Evolutionary conservation across 495 filamentous ascomycete genomes (phyloP).

Genomic region (Baudoinia panamericana): DNA sequence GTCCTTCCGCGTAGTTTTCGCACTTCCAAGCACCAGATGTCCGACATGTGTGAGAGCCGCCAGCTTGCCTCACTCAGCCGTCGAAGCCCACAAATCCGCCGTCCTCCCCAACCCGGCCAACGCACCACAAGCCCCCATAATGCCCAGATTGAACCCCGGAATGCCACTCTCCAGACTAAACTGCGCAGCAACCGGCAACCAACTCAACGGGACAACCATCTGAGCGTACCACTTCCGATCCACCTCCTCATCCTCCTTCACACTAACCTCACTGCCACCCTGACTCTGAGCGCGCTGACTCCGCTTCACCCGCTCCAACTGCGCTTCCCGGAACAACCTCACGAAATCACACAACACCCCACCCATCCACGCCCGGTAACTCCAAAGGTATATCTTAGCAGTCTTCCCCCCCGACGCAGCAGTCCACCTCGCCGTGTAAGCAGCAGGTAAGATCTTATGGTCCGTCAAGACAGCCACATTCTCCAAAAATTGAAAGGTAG

Average conservation of each 20-base stretch:
- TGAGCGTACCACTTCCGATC: constrained; percentile 29
- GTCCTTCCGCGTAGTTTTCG: no score
- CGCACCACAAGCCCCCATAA: constrained; percentile 26
- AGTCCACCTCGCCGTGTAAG: constrained; percentile 20
- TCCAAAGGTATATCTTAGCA: constrained; percentile 22
- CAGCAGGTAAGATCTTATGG: constrained; percentile 18
- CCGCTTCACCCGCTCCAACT: constrained; percentile 15
- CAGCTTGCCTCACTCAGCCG: constrained; percentile 8
- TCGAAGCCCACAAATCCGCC: constrained; percentile 23
- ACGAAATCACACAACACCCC: constrained; percentile 27
- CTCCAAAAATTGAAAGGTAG: constrained; percentile 28
- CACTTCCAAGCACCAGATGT: no score
- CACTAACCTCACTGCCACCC: constrained; percentile 13
- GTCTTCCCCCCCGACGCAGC: constrained; percentile 15
- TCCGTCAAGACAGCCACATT: constrained; percentile 26
- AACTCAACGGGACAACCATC: constrained; percentile 25
- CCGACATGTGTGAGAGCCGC: no score
- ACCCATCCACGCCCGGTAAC: constrained; percentile 25
- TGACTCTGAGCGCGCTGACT: constrained; percentile 14
- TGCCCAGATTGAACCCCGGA: constrained; percentile 27
- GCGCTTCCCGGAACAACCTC: constrained; percentile 22
- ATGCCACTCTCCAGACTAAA: constrained; percentile 22
- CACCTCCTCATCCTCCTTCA: constrained; percentile 19
- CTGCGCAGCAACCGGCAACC: constrained; percentile 28
- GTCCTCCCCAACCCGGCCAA: constrained; percentile 24